Conservation (phyloP, 768 basidiomycete genomes). For the Mycena leptocephala region DNA sequence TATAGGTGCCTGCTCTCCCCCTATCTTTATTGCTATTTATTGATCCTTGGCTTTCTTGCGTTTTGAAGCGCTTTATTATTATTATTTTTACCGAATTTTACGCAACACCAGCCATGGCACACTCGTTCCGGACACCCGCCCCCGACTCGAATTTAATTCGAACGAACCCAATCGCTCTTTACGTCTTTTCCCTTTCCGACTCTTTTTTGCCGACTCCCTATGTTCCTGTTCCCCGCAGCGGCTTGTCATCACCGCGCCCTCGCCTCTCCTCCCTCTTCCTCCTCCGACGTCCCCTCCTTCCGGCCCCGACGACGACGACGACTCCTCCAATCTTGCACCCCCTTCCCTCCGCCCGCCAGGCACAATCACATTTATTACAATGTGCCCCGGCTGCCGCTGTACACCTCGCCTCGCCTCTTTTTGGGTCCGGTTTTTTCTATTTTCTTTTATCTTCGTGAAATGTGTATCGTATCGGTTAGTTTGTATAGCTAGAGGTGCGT, state of each 20-base stretch:
- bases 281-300: too few relatives aligned
- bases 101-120: conserved; percentile 22
- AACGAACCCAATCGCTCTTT: background rate
- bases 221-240: too few relatives aligned
- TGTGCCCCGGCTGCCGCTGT: too few relatives aligned
- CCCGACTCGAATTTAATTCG: too few relatives aligned
- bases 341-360: too few relatives aligned
- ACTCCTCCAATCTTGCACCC: background rate
- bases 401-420: background rate
- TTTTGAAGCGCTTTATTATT: conserved; percentile 41
- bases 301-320: too few relatives aligned
- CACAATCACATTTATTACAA: too few relatives aligned
- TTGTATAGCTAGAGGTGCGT: conserved; percentile 9
- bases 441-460: background rate
- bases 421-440: background rate
- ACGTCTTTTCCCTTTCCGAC: background rate
- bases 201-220: background rate
- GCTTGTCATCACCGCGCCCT: too few relatives aligned
- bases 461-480: conserved; percentile 1
- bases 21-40: conserved; percentile 34
- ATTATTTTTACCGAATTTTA: conserved; percentile 29
- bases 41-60: conserved; percentile 38
- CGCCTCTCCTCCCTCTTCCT: too few relatives aligned
- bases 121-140: conserved; percentile 39
- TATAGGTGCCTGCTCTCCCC: conserved; percentile 20